Conservation (phyloP, 805 yeast species). For the Saitoella complicata region DNA sequence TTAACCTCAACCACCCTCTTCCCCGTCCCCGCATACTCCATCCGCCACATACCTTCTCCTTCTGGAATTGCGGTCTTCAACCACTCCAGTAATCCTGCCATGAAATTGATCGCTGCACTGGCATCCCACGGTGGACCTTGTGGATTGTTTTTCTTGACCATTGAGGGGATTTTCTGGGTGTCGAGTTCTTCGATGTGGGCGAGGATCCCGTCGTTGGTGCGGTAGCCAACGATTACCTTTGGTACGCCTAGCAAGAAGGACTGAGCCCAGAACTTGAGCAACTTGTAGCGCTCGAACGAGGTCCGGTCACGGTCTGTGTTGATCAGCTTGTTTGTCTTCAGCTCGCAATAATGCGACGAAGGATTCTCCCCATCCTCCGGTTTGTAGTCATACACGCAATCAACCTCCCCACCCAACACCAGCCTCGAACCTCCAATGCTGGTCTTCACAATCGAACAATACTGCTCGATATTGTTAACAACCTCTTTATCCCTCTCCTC, state of each 20-base stretch:
- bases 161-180: constrained; percentile 58
- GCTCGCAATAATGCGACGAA: constrained; percentile 63
- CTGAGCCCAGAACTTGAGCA: constrained; percentile 82
- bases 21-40: too few species aligned
- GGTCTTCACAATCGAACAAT: constrained; percentile 61
- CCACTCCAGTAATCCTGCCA: too few species aligned
- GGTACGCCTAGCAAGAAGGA: constrained; percentile 76
- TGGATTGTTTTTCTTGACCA: too few species aligned
- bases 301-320: constrained; percentile 40
- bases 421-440: constrained; percentile 62
- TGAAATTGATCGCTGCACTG: too few species aligned
- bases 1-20: too few species aligned
- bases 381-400: constrained; percentile 71
- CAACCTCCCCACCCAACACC: constrained; percentile 78
- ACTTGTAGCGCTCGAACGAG: constrained; percentile 50
- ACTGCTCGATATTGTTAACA: constrained; percentile 64
- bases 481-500: constrained; percentile 45
- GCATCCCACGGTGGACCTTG: too few species aligned
- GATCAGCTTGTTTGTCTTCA: constrained; percentile 54
- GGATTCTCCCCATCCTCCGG: constrained; percentile 35
- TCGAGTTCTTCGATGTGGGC: constrained; percentile 55
- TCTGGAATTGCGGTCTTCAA: too few species aligned
- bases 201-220: constrained; percentile 55
- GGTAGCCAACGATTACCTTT: constrained; percentile 68
- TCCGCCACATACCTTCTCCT: too few species aligned